A percentile compares a stretch with the other conserved stretches of the same genome.
phyloP scores from a whole-genome alignment of 148 eudicot genomes.

The Camellia granthamiana region DNA sequence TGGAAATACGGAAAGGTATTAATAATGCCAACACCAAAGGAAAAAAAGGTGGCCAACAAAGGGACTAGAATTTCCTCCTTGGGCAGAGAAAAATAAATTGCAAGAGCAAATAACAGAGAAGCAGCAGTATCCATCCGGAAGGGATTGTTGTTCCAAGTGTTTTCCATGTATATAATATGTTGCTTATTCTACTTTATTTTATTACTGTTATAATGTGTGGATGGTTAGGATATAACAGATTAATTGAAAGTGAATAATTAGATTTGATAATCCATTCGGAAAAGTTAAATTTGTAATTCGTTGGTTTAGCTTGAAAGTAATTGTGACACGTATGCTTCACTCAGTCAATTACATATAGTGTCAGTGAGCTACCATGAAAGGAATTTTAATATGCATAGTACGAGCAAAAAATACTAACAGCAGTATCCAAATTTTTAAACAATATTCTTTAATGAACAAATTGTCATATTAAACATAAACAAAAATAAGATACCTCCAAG shows the following conservation, averaged over 20 bases:
- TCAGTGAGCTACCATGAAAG: neutral
- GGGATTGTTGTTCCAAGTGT: too few relatives aligned
- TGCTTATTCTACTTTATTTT: too few relatives aligned
- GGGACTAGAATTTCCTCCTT: neutral
- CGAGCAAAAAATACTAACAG: neutral
- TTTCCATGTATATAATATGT: too few relatives aligned
- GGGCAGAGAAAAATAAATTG: neutral
- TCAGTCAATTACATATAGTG: neutral
- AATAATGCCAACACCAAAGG: neutral
- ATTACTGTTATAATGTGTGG: too few relatives aligned
- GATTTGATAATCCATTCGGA: too few relatives aligned
- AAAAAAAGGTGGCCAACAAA: neutral
- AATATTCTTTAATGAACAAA: neutral
- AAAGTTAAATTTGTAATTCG: too few relatives aligned
- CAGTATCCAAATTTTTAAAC: neutral
- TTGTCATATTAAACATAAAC: neutral
- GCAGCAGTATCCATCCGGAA: too few relatives aligned
- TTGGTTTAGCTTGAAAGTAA: neutral
- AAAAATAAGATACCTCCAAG: conserved; percentile 53
- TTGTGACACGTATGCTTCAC: neutral
- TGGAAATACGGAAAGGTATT: neutral
- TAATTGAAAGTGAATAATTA: too few relatives aligned
- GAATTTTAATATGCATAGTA: neutral
- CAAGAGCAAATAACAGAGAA: neutral
- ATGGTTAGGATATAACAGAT: too few relatives aligned